A percentile compares a stretch with the other conserved stretches of the same genome.
Evolutionary conservation across 495 filamentous ascomycete genomes (phyloP).

Genomic region (Hyaloscypha variabilis): DNA sequence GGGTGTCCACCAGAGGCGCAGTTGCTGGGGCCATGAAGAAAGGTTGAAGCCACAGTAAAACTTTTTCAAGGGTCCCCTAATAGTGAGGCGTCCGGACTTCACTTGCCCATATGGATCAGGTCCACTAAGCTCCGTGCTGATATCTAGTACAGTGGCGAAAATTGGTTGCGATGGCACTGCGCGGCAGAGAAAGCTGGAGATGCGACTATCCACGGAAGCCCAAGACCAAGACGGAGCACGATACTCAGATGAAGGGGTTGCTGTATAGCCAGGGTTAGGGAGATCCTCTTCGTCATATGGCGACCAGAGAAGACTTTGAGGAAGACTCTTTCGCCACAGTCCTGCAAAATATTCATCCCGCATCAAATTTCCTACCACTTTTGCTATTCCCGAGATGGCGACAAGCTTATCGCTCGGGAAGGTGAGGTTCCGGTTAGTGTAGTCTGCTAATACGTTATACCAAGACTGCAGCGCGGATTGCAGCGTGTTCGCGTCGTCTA

Average conservation of each 20-base stretch:
- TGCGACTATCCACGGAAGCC: neutral
- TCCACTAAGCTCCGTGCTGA: neutral
- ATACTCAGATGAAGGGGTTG: neutral
- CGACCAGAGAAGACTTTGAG: neutral
- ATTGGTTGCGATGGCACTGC: neutral
- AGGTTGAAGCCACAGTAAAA: neutral
- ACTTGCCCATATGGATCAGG: neutral
- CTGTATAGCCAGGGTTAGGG: neutral
- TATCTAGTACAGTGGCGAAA: neutral
- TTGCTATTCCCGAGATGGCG: neutral
- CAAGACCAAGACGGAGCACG: conserved; percentile 6
- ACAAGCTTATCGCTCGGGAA: neutral
- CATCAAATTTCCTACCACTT: neutral
- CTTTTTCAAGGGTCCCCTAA: neutral
- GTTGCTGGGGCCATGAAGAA: neutral
- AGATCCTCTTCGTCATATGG: neutral
- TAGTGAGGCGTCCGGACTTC: neutral
- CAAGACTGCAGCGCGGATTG: neutral
- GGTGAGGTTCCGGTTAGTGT: neutral
- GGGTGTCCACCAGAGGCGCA: too few species aligned
- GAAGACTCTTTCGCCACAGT: neutral
- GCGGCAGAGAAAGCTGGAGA: neutral
- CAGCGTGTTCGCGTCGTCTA: neutral
- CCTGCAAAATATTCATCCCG: neutral
- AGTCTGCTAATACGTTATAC: neutral